A percentile compares a stretch with the other conserved stretches of the same genome.
phyloP scores from a whole-genome alignment of 495 filamentous ascomycete genomes.

The Penicillium subrubescens region DNA sequence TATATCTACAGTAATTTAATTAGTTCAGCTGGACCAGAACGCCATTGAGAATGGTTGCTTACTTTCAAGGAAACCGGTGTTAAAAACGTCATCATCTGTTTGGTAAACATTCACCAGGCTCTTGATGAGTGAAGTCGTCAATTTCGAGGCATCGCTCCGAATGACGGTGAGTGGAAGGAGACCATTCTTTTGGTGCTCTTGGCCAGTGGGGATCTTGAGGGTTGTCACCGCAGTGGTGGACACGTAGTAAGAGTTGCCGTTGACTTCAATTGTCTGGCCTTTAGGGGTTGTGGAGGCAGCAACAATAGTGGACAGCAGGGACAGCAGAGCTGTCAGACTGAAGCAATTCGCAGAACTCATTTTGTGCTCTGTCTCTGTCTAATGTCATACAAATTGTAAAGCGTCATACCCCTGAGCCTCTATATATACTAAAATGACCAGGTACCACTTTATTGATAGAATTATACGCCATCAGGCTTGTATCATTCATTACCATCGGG shows the following conservation, averaged over 20 bases:
- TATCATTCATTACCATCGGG: neutral
- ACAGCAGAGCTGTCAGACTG: neutral
- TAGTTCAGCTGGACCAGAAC: neutral
- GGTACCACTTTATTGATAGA: neutral
- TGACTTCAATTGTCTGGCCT: neutral
- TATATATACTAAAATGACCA: neutral
- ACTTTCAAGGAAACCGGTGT: constrained; percentile 37
- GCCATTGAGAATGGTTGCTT: neutral
- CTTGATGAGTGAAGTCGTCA: constrained; percentile 23
- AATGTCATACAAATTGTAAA: neutral
- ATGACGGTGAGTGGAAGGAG: constrained; percentile 45
- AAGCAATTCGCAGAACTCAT: neutral
- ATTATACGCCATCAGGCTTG: neutral
- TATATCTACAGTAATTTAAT: neutral
- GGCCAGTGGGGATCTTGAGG: neutral
- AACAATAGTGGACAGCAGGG: neutral
- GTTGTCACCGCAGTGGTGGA: neutral
- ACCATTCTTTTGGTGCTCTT: constrained; percentile 10
- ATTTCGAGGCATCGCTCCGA: constrained; percentile 14
- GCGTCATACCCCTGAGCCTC: neutral
- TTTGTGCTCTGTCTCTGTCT: neutral
- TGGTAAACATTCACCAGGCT: constrained; percentile 31
- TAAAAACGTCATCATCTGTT: constrained; percentile 45
- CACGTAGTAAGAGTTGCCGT: neutral
- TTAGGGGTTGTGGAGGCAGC: neutral